phyloP scores from a whole-genome alignment of 1,284 basidiomycete species.

The Marasmius oreades region DNA sequence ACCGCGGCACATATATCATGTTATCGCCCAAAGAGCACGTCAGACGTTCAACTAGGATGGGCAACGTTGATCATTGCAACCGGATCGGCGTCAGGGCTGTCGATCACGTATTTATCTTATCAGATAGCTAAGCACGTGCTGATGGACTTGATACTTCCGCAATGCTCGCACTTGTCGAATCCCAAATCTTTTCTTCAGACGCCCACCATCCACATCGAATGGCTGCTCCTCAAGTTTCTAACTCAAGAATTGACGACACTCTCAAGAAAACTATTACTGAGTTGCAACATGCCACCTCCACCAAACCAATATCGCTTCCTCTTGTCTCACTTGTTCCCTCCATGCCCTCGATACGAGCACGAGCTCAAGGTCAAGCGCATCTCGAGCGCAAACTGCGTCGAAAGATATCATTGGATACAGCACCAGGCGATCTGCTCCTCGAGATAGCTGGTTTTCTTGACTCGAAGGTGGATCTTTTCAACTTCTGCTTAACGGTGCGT shows the following conservation, averaged over 20 bases:
- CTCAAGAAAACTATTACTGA: not conserved
- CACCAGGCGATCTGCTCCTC: constrained; percentile 60
- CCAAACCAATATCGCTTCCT: not conserved
- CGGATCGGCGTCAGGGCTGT: not conserved
- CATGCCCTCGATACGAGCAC: not conserved
- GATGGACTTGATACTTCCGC: not conserved
- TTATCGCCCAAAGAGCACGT: no score
- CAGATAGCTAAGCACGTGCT: not conserved
- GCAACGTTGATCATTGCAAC: no score
- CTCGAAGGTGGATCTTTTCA: constrained; percentile 49
- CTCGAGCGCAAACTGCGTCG: not conserved
- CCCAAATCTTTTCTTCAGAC: not conserved
- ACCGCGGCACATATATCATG: no score
- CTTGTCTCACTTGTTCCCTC: not conserved
- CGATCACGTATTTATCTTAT: not conserved
- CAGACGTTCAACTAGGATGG: no score
- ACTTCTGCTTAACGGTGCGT: constrained; percentile 55
- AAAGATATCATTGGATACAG: constrained; percentile 10
- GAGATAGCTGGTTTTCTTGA: constrained; percentile 56
- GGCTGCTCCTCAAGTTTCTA: not conserved
- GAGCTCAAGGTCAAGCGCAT: not conserved
- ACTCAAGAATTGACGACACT: not conserved
- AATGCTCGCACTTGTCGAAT: not conserved
- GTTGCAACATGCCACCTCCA: not conserved
- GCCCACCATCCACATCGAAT: not conserved